Percentiles rank a stretch among this genome's conserved stretches.
phyloP scores from a whole-genome alignment of 139 green algal species.

The Eudorina sp. region DNA sequence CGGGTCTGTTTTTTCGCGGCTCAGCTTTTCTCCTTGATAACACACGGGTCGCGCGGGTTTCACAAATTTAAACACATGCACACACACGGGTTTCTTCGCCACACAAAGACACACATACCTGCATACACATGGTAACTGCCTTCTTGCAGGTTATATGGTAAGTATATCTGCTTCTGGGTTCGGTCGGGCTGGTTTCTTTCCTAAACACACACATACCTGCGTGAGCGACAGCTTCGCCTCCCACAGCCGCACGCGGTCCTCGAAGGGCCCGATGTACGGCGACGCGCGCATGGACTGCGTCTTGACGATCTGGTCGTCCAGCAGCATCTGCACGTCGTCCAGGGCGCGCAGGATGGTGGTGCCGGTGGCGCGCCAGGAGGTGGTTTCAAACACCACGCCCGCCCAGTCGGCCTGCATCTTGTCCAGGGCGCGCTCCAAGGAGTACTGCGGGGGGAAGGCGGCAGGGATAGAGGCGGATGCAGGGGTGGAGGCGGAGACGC shows the following conservation, averaged over 20 bases:
- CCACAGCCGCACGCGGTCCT: constrained; percentile 78
- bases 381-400: constrained; percentile 77
- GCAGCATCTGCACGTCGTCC: constrained; percentile 82
- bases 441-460: constrained; percentile 63
- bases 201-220: constrained; percentile 67
- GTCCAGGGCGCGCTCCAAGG: constrained; percentile 81
- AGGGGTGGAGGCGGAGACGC: not conserved
- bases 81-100: too few relatives aligned
- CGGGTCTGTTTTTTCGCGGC: too few relatives aligned
- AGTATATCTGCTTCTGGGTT: too few relatives aligned
- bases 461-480: not conserved
- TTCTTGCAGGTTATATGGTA: too few relatives aligned
- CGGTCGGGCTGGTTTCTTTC: too few relatives aligned
- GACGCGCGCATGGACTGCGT: constrained; percentile 85
- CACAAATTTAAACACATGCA: too few relatives aligned
- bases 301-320: constrained; percentile 86
- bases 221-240: constrained; percentile 75
- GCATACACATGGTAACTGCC: too few relatives aligned
- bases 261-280: constrained; percentile 86
- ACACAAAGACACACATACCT: too few relatives aligned
- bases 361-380: constrained; percentile 77
- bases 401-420: constrained; percentile 89
- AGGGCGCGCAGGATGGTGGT: constrained; percentile 73
- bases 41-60: too few relatives aligned
- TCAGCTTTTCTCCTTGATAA: too few relatives aligned